These are phyloP conservation scores for Cordia subcordata DNA, from an alignment of 257 asterid species.

Conservation along the genomic window DNA sequence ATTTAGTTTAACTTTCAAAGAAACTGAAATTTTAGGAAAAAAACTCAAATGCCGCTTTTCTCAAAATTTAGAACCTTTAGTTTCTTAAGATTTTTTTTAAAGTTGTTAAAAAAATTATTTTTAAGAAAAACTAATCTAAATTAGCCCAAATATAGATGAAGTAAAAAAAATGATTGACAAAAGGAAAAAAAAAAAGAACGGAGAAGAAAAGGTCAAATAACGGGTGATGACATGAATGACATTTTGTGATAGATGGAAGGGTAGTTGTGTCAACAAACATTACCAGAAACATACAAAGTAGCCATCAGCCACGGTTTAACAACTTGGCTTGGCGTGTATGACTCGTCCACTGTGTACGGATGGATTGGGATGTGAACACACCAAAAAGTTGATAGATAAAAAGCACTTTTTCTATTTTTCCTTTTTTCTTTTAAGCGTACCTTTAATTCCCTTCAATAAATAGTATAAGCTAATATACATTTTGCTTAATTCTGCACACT, in stretches of 20 bases:
- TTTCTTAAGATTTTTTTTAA: too few species aligned
- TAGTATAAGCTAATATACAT: neutral
- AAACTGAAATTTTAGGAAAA: too few species aligned
- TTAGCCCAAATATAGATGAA: too few species aligned
- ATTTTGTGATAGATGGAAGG: slow-evolving; percentile 12
- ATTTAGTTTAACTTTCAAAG: too few species aligned
- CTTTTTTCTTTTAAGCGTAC: slow-evolving; percentile 15
- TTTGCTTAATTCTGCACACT: neutral
- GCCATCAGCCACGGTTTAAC: slow-evolving; percentile 13
- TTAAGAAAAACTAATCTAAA: too few species aligned
- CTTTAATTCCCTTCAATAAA: slow-evolving; percentile 15
- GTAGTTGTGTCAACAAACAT: slow-evolving; percentile 4
- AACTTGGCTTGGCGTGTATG: slow-evolving; percentile 26
- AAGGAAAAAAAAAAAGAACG: too few species aligned
- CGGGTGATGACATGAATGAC: slow-evolving; percentile 7
- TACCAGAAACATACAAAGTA: slow-evolving; percentile 13
- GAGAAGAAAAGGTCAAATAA: too few species aligned
- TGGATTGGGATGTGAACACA: slow-evolving; percentile 22
- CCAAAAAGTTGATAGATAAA: neutral
- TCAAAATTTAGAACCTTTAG: too few species aligned
- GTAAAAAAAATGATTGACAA: too few species aligned
- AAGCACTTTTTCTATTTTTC: slow-evolving; percentile 12
- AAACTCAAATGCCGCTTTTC: too few species aligned
- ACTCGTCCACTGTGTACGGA: slow-evolving; percentile 19
- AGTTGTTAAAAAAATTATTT: too few species aligned